Evolutionary conservation across 2,329 filamentous ascomycete species (phyloP).

Genomic region (Curvularia sp.): DNA sequence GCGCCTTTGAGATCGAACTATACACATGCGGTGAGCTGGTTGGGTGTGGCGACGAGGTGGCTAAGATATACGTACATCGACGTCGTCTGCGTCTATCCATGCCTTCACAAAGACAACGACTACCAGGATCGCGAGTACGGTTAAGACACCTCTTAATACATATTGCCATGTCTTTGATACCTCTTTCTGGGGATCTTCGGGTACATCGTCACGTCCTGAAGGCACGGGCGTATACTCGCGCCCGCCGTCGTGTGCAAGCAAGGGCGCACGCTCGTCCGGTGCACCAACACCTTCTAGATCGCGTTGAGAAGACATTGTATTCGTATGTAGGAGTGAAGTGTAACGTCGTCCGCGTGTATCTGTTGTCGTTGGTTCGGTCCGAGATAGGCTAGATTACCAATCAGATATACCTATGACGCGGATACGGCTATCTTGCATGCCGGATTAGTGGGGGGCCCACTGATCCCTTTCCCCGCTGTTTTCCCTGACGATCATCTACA

Average conservation of each 20-base stretch:
- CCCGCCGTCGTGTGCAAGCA: slow-evolving; percentile 23
- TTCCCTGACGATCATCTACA: neutral
- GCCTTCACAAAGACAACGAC: slow-evolving; percentile 36
- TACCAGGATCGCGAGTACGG: slow-evolving; percentile 21
- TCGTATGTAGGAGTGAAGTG: neutral
- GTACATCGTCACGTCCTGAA: slow-evolving; percentile 13
- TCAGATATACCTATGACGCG: neutral
- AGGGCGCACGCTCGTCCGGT: slow-evolving; percentile 32
- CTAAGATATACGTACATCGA: slow-evolving; percentile 28
- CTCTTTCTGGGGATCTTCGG: slow-evolving; percentile 22
- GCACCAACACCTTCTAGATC: slow-evolving; percentile 13
- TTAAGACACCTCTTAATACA: slow-evolving; percentile 27
- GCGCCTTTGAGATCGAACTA: slow-evolving; percentile 41
- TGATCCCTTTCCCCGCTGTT: neutral
- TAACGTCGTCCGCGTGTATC: neutral
- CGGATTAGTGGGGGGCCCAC: too few relatives aligned
- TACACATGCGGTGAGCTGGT: neutral
- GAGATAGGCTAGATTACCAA: neutral
- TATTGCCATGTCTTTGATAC: slow-evolving; percentile 26
- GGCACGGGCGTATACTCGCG: slow-evolving; percentile 7
- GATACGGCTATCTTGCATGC: neutral
- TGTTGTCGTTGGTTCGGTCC: neutral
- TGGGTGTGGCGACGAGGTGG: neutral
- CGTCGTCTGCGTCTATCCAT: slow-evolving; percentile 40
- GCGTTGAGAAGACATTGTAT: slow-evolving; percentile 22